These are phyloP conservation scores for Plasmodium falciparum DNA, from an alignment of 169 alveolate species.

Conservation along the genomic window DNA sequence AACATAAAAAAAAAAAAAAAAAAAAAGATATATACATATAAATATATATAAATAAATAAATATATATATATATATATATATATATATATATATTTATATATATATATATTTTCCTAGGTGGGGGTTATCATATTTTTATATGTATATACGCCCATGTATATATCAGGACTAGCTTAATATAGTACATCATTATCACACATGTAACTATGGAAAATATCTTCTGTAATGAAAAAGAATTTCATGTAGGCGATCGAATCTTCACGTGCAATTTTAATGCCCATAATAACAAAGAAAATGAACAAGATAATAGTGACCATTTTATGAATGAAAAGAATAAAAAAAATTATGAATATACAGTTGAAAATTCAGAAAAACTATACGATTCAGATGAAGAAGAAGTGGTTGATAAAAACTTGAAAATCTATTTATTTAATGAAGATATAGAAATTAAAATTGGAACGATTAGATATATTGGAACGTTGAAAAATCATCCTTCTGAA, in stretches of 20 bases:
- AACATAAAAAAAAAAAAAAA: no score
- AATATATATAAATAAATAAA: neutral
- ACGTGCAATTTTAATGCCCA: constrained; percentile 23
- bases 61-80: neutral
- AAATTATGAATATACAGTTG: neutral
- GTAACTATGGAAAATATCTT: constrained; percentile 47
- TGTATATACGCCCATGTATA: constrained; percentile 6
- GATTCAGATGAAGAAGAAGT: neutral
- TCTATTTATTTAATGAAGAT: constrained; percentile 54
- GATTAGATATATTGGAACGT: constrained; percentile 49
- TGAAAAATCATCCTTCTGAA: constrained; percentile 46
- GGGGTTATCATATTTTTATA: neutral
- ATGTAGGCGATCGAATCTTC: constrained; percentile 36
- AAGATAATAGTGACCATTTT: neutral
- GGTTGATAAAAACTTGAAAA: constrained; percentile 54
- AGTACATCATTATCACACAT: neutral
- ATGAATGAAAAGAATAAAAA: neutral
- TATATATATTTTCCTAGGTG: neutral
- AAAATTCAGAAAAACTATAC: neutral
- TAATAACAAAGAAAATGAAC: neutral
- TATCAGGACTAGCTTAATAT: neutral
- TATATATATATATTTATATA: neutral
- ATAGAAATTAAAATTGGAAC: constrained; percentile 62
- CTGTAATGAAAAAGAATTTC: constrained; percentile 33
- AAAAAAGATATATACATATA: neutral